Base-by-base conservation (phyloP, 257 asterid genomes). In the Prunella vulgaris region DNA sequence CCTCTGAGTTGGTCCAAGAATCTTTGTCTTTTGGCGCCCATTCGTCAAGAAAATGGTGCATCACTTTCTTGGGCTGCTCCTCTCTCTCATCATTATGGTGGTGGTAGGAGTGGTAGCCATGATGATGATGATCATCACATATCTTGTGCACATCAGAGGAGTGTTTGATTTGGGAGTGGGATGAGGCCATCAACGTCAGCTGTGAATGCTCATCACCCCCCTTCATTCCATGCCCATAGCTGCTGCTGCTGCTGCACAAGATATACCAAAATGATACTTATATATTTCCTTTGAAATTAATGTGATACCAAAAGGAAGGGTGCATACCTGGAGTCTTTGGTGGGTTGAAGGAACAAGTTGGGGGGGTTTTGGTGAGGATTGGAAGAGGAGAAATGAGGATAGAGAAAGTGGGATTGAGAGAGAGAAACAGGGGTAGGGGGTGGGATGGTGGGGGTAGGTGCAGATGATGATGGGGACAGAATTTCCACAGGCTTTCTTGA, bases 401-500 rank as follows among this genome's bases (percentile, higher is more conserved):
- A 82, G 59, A 76, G 84, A 64, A 77, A 76, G 62, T 63, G 73
- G 21, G 71, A 33, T 14, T 62, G 48, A 46, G 79, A 17, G 30
- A 59, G 68, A 40, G 6, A 7, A 40, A 1, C 25, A 49, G 8
- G 68, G 15, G 22, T 56, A 78, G 67, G 69, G 76, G 77, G 66
- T 74, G 70, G 37, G 14, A 74, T 14, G 67, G 76, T 14, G 67
- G 65, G n/a, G 57, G 57, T 49, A 7, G 25, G 57, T 32, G 72
- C 22, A 68, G 68, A 12, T 51, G 77, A 30, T 32, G 79, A 2
- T 64, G 82, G 71, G 40, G 85, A 60, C 30, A 71, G 74, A 27
- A 62, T 75, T 92, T 90, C 98, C 96, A 92, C 98, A 92, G 98
- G 98, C 98, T 93, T 93, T 93, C 97, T 93, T 93, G 98, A 93